Evolutionary conservation across 208 protist species (phyloP).

Genomic region (Leishmania arabica): DNA sequence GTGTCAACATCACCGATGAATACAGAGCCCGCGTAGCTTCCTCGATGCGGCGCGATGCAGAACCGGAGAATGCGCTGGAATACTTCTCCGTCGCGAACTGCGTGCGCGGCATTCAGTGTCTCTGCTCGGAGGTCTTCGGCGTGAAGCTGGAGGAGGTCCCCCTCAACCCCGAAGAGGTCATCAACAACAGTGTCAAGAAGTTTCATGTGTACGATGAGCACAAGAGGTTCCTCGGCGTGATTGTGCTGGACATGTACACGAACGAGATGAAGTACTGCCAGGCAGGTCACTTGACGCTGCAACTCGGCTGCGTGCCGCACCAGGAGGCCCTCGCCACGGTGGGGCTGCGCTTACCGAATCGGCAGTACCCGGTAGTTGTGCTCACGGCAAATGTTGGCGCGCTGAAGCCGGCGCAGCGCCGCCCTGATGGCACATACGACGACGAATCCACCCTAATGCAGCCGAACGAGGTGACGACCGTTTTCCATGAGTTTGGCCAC

Average conservation of each 20-base stretch:
- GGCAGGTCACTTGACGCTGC: conserved; percentile 89
- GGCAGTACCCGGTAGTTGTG: conserved; percentile 91
- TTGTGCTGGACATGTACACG: conserved; percentile 93
- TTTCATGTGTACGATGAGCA: conserved; percentile 88
- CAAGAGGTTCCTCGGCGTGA: conserved; percentile 84
- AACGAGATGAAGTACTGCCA: conserved; percentile 89
- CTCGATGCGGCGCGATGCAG: conserved; percentile 67
- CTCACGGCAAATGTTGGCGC: conserved; percentile 90
- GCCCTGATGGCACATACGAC: conserved; percentile 69
- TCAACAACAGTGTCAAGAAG: conserved; percentile 86
- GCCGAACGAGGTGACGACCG: conserved; percentile 88
- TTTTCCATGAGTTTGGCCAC: conserved; percentile 96
- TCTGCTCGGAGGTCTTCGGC: conserved; percentile 92
- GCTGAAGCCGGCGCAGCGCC: conserved; percentile 30
- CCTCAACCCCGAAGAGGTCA: conserved; percentile 77
- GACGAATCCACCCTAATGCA: conserved; percentile 87
- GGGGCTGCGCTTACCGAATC: conserved; percentile 75
- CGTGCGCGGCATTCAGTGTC: conserved; percentile 88
- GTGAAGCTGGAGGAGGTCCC: conserved; percentile 78
- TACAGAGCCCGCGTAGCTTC: conserved; percentile 72
- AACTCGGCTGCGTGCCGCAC: conserved; percentile 87
- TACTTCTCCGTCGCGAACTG: conserved; percentile 93
- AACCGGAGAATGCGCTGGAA: conserved; percentile 66
- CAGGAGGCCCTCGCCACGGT: conserved; percentile 72
- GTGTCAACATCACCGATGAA: conserved; percentile 82